Conservation (phyloP, 2,329 filamentous ascomycete species). For the Colletotrichum salicis region DNA sequence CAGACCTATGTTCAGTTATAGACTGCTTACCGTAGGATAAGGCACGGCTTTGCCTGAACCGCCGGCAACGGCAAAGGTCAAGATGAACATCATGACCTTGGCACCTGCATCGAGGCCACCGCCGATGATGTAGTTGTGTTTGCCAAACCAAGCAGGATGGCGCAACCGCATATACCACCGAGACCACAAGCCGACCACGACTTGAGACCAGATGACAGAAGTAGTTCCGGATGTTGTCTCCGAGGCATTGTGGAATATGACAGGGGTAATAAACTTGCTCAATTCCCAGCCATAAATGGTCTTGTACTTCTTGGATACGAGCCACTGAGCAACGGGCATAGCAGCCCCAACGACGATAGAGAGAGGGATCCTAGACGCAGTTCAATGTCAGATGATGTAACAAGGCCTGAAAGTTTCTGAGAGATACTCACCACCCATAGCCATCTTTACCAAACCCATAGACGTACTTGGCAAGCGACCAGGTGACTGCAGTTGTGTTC, state of each 20-base stretch:
- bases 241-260: constrained; percentile 33
- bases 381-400: constrained; percentile 35
- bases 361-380: constrained; percentile 50
- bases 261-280: constrained; percentile 26
- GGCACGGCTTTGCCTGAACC: constrained; percentile 34
- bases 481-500: constrained; percentile 50
- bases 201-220: constrained; percentile 36
- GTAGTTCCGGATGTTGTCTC: constrained; percentile 34
- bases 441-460: constrained; percentile 31
- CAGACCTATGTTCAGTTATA: no score
- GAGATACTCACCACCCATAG: constrained; percentile 27
- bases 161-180: constrained; percentile 43
- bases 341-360: constrained; percentile 49
- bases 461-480: constrained; percentile 40
- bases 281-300: constrained; percentile 33
- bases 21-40: constrained; percentile 34
- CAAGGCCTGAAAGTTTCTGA: no score
- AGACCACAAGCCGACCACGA: constrained; percentile 47
- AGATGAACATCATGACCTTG: constrained; percentile 39
- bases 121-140: constrained; percentile 40
- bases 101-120: constrained; percentile 38
- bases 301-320: constrained; percentile 26
- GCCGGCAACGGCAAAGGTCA: constrained; percentile 37
- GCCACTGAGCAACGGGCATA: constrained; percentile 21
- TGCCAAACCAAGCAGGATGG: constrained; percentile 41